Base-by-base conservation (phyloP, 2,329 filamentous ascomycete species). In the Botrytis cinerea region DNA sequence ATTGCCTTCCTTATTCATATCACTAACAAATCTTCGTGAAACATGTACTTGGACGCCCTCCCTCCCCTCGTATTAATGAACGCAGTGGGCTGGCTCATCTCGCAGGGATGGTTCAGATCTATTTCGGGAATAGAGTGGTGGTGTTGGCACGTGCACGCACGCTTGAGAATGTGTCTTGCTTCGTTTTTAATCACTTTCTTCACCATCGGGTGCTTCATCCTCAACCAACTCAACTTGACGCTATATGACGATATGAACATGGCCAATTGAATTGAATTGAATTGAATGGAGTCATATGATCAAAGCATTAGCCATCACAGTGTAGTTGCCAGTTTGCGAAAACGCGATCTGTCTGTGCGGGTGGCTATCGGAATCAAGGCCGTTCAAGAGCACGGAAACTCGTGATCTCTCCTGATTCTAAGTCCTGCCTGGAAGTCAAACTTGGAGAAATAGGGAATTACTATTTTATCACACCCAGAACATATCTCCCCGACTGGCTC, bases 391-490 rank as follows among this genome's bases (percentile, higher is more conserved):
- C 28, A 35, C 28, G 9, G 28, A 22, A 9, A 35, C 57, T 35
- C 32, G 20, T 22, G 57, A 60, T 60, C 18, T 60, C 8, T 16
- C 8, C 9, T 3, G 57, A 35, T 6, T 35, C 57, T 12, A 6
- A 9, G 1, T 51, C 57, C 9, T 60, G 18, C 9, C 35, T 25
- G 32, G 4, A 10, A 12, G 10, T 1, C 4, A 6, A 28, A 18
- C 6, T 28, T 2, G n/a, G 7, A 28, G 1, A 28, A 3, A 18
- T 18, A 9, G 8, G 7, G 14, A 18, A 2, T 16, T 32, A 2
- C 14, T 16, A 3, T 18, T 8, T 57, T 18, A 9, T 32, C 28
- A 3, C 1, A 28, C n/a, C 28, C 25, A 6, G 51, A 16, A 54
- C 16, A 54, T 8, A 16, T 8, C 4, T 16, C 14, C 14, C 7